Percentiles rank a stretch among this genome's conserved stretches.
Conservation (phyloP, 2,329 filamentous ascomycete species). For the Clonostachys byssicola region DNA sequence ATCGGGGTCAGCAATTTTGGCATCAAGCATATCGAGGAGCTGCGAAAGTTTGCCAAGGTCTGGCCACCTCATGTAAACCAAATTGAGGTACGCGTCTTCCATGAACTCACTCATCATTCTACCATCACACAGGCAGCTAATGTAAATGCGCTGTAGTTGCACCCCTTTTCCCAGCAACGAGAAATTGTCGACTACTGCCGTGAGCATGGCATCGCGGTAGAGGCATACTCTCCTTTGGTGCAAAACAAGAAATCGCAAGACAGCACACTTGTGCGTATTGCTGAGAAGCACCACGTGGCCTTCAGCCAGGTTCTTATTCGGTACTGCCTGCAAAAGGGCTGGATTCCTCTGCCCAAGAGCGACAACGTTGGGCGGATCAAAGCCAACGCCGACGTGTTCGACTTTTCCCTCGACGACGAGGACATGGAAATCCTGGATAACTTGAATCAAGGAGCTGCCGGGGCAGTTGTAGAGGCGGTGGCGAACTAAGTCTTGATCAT, state of each 20-base stretch:
- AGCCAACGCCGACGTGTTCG: conserved; percentile 55
- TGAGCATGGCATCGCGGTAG: conserved; percentile 62
- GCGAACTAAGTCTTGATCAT: conserved; percentile 1
- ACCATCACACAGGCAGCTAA: conserved; percentile 12
- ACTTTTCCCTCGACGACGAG: conserved; percentile 48
- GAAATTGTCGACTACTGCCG: conserved; percentile 52
- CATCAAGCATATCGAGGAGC: conserved; percentile 60
- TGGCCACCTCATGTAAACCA: conserved; percentile 69
- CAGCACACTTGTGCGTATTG: conserved; percentile 47
- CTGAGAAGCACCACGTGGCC: conserved; percentile 52
- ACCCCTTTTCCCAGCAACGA: conserved; percentile 59
- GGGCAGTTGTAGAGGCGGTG: conserved; percentile 13
- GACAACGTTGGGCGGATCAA: conserved; percentile 54
- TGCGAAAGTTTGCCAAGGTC: conserved; percentile 56
- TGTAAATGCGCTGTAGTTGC: conserved; percentile 39
- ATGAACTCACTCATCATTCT: no score
- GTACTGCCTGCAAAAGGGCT: conserved; percentile 65
- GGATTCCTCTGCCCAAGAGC: conserved; percentile 63
- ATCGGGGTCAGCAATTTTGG: conserved; percentile 74
- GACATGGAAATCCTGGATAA: conserved; percentile 42
- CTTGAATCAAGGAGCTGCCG: conserved; percentile 13
- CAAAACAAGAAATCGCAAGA: conserved; percentile 37
- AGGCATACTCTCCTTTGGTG: conserved; percentile 28
- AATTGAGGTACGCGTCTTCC: conserved; percentile 48
- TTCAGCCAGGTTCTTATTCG: conserved; percentile 62